These are phyloP conservation scores for Aspergillus homomorphus DNA, from an alignment of 495 filamentous ascomycete species.

Conservation along the genomic window DNA sequence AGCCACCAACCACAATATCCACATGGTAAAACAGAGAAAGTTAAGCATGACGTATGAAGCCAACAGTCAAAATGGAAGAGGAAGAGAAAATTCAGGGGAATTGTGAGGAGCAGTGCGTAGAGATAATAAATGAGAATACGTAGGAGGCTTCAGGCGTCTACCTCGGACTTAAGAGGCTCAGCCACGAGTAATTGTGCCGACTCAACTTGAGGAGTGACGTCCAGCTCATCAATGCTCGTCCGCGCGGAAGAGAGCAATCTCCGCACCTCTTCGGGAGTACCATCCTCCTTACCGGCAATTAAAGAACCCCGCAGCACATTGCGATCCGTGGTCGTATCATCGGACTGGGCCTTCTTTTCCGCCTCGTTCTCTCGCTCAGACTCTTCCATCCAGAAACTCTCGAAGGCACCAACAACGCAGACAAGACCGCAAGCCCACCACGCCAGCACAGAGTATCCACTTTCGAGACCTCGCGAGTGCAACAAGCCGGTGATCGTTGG, in stretches of 20 bases:
- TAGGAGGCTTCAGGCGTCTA: neutral
- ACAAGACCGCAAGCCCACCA: conserved; percentile 89
- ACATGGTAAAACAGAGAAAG: conserved; percentile 7
- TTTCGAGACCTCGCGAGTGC: conserved; percentile 72
- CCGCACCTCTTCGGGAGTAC: conserved; percentile 36
- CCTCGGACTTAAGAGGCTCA: conserved; percentile 3
- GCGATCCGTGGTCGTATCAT: conserved; percentile 3
- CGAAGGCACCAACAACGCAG: conserved; percentile 64
- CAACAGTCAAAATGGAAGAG: conserved; percentile 9
- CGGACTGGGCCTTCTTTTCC: conserved; percentile 27
- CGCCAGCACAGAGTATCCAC: conserved; percentile 78
- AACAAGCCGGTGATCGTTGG: conserved; percentile 84
- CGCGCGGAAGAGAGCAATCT: conserved; percentile 40
- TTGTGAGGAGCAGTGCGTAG: conserved; percentile 10
- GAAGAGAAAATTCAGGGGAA: conserved; percentile 11
- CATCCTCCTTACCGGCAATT: conserved; percentile 23
- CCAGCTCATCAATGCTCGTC: conserved; percentile 41
- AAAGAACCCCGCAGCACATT: conserved; percentile 20
- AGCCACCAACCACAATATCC: conserved; percentile 14
- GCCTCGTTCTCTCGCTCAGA: conserved; percentile 30
- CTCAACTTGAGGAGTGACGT: conserved; percentile 26
- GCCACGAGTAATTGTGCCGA: conserved; percentile 17
- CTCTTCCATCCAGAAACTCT: conserved; percentile 54
- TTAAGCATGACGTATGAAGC: neutral
- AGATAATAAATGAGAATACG: conserved; percentile 7